Evolutionary conservation across 306 rosid genomes (phyloP), one percentile per base, ranked within the genome.

Genomic region (Herpetospermum pedunculosum): DNA sequence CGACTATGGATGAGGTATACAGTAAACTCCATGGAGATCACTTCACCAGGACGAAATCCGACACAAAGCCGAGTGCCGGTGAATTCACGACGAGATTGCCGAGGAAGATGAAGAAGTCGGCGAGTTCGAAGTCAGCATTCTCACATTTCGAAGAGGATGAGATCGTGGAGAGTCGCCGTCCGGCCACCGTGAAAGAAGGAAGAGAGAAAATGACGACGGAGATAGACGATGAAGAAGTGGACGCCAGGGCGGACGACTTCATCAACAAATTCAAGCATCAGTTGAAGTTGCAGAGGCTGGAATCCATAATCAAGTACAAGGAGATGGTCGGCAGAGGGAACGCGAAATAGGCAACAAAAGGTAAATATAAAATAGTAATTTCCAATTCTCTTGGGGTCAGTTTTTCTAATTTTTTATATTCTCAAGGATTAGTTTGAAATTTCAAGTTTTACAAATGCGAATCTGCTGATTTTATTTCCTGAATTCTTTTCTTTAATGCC

Each of bases 191-290:
- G 80, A 89, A 52, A 41, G 97, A 91, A 70, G 77, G 54, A 16
- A 87, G 71, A 72, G 73, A 46, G 3, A 64, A 71, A 35, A 57
- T 26, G 67, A 26, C 71, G 67, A 26, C 71, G 10, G 84, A 70
- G 55, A 83, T 1, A 5, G 92, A 82, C 5, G 90, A 79, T 2
- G 93, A 78, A 78, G 96, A 78, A 78, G 96, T 92, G 47, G 96
- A 92, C 34, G 89, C 98, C 1, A 92, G 73, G 60, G 96, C 96
- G 4, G 95, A 90, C 43, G 96, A 89, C 64, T 92, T 92, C 88
- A 92, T 92, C 85, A 90, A 88, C 86, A 86, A 25, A 81, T 92
- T 92, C 81, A 92, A 90, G 83, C 84, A 92, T 4, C 89, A 90
- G 82, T 73, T 92, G 78, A 85, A 92, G 82, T 65, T 92, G 77